These are phyloP conservation scores for Nymphaea colorata DNA, from an alignment of 164 flowering plant genomes.

Conservation along the genomic window DNA sequence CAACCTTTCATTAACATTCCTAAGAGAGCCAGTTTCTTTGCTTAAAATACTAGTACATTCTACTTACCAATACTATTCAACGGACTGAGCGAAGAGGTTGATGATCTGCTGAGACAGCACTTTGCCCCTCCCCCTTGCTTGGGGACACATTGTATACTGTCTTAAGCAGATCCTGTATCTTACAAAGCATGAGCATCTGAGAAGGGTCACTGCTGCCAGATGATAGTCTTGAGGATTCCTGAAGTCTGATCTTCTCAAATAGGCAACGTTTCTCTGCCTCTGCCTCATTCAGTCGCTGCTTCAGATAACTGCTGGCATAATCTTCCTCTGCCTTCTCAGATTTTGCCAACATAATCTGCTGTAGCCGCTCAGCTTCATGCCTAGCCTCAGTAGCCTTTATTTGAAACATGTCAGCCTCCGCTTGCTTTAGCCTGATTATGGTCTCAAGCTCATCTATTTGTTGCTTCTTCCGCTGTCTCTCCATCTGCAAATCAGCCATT, in stretches of 20 bases:
- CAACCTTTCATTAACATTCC: too few species aligned
- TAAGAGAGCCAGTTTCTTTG: not conserved
- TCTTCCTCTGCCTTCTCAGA: conserved; percentile 89
- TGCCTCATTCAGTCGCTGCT: conserved; percentile 78
- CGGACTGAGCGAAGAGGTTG: not conserved
- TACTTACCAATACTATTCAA: not conserved
- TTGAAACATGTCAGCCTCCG: conserved; percentile 99
- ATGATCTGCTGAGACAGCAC: not conserved
- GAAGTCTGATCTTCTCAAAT: conserved; percentile 82
- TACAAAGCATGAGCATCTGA: conserved; percentile 33
- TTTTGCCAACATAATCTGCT: conserved; percentile 75
- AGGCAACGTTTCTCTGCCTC: conserved; percentile 93
- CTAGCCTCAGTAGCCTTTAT: conserved; percentile 94
- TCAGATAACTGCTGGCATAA: conserved; percentile 78
- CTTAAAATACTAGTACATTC: not conserved
- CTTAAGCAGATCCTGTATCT: conserved; percentile 63
- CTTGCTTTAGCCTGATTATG: conserved; percentile 81
- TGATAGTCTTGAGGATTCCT: conserved; percentile 65
- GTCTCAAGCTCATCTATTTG: conserved; percentile 88
- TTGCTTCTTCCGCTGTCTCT: conserved; percentile 66
- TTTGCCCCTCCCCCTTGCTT: conserved; percentile 27
- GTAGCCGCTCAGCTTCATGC: conserved; percentile 84
- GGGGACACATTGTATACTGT: conserved; percentile 41
- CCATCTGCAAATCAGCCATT: conserved; percentile 58
- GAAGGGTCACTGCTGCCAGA: conserved; percentile 51